Conservation (phyloP, 2,329 filamentous ascomycete genomes). For the Fusarium clavum region DNA sequence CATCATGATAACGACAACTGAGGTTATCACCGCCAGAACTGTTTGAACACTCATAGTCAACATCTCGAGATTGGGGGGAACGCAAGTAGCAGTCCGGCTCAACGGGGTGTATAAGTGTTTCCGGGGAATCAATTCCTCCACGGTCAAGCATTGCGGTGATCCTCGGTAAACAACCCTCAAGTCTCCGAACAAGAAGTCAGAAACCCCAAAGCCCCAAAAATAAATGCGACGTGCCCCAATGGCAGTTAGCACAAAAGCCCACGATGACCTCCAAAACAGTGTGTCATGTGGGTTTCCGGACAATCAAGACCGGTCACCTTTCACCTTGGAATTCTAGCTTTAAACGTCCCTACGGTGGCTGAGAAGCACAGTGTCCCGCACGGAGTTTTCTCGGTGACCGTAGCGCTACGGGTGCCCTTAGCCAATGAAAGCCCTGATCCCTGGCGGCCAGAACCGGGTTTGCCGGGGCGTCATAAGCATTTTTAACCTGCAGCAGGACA, state of each 20-base stretch:
- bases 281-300: conserved; percentile 34
- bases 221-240: conserved; percentile 34
- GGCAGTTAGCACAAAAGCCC: conserved; percentile 22
- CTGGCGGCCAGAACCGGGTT: conserved; percentile 47
- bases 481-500: conserved; percentile 45
- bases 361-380: conserved; percentile 28
- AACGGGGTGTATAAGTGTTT: conserved; percentile 35
- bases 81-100: conserved; percentile 24
- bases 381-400: conserved; percentile 40
- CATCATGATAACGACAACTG: conserved; percentile 1
- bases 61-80: conserved; percentile 32
- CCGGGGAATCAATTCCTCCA: conserved; percentile 29
- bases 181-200: conserved; percentile 25
- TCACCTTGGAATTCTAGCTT: conserved; percentile 14
- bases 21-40: not conserved
- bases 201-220: conserved; percentile 34
- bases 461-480: conserved; percentile 47
- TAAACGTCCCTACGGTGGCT: conserved; percentile 34
- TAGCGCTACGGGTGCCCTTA: conserved; percentile 28
- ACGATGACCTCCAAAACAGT: conserved; percentile 41
- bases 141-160: conserved; percentile 29
- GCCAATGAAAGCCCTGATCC: conserved; percentile 37
- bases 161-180: conserved; percentile 40
- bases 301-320: conserved; percentile 34
- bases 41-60: not conserved